Conservation (phyloP, 1,139 yeast species). For the Taiozyma sp. region DNA sequence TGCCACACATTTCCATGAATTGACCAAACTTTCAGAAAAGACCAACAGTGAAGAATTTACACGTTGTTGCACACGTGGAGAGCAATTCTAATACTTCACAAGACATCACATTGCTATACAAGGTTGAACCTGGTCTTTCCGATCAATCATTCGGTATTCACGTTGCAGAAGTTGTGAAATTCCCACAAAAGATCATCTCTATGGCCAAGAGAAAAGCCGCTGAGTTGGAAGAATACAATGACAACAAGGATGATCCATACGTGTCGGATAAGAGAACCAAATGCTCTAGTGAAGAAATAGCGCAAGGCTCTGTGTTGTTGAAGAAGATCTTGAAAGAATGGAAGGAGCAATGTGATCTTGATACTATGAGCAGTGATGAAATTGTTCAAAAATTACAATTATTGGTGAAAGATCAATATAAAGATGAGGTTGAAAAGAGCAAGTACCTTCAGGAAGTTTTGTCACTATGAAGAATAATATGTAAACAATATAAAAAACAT, state of each 20-base stretch:
- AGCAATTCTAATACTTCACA: slow-evolving; percentile 31
- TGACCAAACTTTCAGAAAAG: slow-evolving; percentile 68
- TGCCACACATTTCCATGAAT: slow-evolving; percentile 97
- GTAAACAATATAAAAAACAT: not conserved
- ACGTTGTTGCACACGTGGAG: slow-evolving; percentile 90
- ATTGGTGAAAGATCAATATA: slow-evolving; percentile 27
- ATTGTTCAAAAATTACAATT: slow-evolving; percentile 34
- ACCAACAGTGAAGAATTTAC: slow-evolving; percentile 71
- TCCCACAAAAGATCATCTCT: slow-evolving; percentile 79
- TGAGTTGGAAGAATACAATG: slow-evolving; percentile 70
- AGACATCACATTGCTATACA: slow-evolving; percentile 83
- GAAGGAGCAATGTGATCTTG: slow-evolving; percentile 42
- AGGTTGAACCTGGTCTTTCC: slow-evolving; percentile 87
- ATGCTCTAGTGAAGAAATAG: slow-evolving; percentile 48
- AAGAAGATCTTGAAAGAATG: slow-evolving; percentile 55
- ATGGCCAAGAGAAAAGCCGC: slow-evolving; percentile 95
- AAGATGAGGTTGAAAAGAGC: slow-evolving; percentile 28
- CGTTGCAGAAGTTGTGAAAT: slow-evolving; percentile 92
- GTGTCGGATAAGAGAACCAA: slow-evolving; percentile 41
- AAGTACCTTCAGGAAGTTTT: slow-evolving; percentile 40
- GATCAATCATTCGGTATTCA: slow-evolving; percentile 97
- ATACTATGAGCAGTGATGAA: slow-evolving; percentile 25
- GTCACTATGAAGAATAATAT: slow-evolving; percentile 12
- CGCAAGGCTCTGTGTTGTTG: slow-evolving; percentile 50
- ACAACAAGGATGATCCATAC: slow-evolving; percentile 28